Evolutionary conservation across 495 filamentous ascomycete species (phyloP), one percentile per base, ranked within the genome.

Genomic region (Aspergillus haitiensis): DNA sequence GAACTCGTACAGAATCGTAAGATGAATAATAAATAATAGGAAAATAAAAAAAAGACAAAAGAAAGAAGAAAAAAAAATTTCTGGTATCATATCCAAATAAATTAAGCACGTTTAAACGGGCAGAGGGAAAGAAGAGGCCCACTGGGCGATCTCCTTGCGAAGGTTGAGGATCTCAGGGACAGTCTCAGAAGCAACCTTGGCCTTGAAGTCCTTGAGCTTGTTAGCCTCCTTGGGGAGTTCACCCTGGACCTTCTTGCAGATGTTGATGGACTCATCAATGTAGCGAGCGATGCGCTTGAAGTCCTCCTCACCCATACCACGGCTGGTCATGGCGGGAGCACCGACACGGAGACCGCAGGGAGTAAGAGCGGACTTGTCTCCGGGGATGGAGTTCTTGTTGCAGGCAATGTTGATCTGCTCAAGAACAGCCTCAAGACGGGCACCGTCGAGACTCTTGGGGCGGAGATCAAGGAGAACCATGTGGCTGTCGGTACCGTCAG

Each of bases 191-290:
- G 89, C 83, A 55, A 96, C 89, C 83, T 91, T 92, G 68, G 88
- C 86, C 81, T 92, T 93, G 88, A 98, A 98, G 82, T 98, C 95
- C 86, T 98, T 98, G 68, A 92, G 89, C 86, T 93, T 97, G 84
- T 98, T 98, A 61, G 90, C 91, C 74, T 93, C 90, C 86, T 97
- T 97, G 63, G 95, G 94, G 8, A 98, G 82, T 60, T 80, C 78
- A 51, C 71, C 79, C 81, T 98, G 94, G 62, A 96, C 81, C 65
- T 89, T 82, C 82, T 90, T 90, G 84, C 87, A 89, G 64, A 95
- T 80, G 75, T 83, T 86, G 77, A 96, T 87, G 73, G 83, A 76
- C 68, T 86, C 83, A 68, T 94, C 91, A 62, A 99, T 96, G 81
- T 96, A 98, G 40, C 76, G 70, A 40, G 88, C 93, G 61, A 99